These are phyloP conservation scores for Piper longum DNA, from an alignment of 164 flowering plant genomes.

Conservation along the genomic window DNA sequence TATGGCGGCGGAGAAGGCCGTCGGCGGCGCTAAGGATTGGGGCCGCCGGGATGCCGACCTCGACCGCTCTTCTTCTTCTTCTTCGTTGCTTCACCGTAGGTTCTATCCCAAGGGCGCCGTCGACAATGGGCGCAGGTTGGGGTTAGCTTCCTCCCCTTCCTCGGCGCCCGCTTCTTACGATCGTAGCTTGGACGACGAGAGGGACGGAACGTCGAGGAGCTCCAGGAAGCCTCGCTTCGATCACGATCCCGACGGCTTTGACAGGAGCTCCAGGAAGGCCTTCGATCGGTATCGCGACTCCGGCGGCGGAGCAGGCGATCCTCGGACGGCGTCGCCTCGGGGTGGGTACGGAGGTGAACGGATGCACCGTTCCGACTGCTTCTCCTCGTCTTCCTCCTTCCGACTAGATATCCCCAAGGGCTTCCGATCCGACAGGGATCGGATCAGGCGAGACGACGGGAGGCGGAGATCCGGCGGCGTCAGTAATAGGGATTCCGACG, in stretches of 20 bases:
- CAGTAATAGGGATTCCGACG: constrained; percentile 30
- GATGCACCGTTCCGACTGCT: constrained; percentile 62
- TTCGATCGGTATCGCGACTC: constrained; percentile 29
- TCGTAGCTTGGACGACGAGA: constrained; percentile 39
- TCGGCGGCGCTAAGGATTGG: constrained; percentile 31
- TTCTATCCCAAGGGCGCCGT: constrained; percentile 33
- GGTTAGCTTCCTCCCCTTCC: constrained; percentile 9
- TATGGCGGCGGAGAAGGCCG: constrained; percentile 21
- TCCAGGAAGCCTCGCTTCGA: constrained; percentile 38
- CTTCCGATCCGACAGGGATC: constrained; percentile 68
- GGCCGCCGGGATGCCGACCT: constrained; percentile 33
- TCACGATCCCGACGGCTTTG: constrained; percentile 46
- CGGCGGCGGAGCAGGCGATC: constrained; percentile 7
- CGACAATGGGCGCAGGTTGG: constrained; percentile 27
- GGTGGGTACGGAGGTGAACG: constrained; percentile 24
- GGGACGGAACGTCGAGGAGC: constrained; percentile 30
- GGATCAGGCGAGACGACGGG: constrained; percentile 50
- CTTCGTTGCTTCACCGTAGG: constrained; percentile 21
- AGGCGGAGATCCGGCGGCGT: constrained; percentile 54
- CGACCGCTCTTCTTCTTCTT: constrained; percentile 22
- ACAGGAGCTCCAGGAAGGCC: constrained; percentile 32
- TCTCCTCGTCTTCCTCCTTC: constrained; percentile 19
- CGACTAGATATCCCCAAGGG: constrained; percentile 82
- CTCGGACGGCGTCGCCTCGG: constrained; percentile 29
- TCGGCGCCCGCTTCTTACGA: constrained; percentile 30